phyloP scores from a whole-genome alignment of 371 early-diverging fungal species.

The Mortierella sp. region DNA sequence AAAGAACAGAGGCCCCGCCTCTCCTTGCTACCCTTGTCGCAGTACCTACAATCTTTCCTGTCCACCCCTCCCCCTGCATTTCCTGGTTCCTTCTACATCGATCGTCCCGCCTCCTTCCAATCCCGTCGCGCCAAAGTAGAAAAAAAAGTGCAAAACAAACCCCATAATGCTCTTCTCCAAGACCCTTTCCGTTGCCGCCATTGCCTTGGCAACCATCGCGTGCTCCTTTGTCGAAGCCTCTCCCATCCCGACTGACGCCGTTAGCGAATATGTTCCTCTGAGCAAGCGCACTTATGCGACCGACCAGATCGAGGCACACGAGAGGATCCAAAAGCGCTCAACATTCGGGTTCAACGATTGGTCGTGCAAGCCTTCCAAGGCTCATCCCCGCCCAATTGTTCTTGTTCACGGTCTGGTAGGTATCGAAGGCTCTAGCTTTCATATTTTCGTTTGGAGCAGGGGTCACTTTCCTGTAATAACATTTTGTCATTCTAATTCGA shows the following conservation, averaged over 20 bases:
- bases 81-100: conserved; percentile 6
- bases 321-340: conserved; percentile 32
- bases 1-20: neutral
- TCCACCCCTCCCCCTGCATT: conserved; percentile 6
- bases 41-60: conserved; percentile 9
- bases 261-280: conserved; percentile 26
- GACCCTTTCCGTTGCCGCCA: conserved; percentile 23
- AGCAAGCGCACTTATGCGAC: conserved; percentile 39
- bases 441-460: too few relatives aligned
- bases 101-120: conserved; percentile 17
- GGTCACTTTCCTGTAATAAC: too few relatives aligned
- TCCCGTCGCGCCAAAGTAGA: too few relatives aligned
- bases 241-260: conserved; percentile 25
- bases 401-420: conserved; percentile 48
- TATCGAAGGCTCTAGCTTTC: neutral
- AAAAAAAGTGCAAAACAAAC: too few relatives aligned
- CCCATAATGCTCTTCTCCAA: conserved; percentile 37
- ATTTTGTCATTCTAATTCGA: neutral
- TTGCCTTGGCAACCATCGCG: conserved; percentile 28
- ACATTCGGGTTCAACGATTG: conserved; percentile 39
- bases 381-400: conserved; percentile 26
- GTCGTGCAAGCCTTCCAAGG: conserved; percentile 35
- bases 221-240: conserved; percentile 31
- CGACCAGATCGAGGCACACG: conserved; percentile 22
- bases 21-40: conserved; percentile 20